Evolutionary conservation across 2,329 filamentous ascomycete genomes (phyloP).

Genomic region (Blumeria graminis): DNA sequence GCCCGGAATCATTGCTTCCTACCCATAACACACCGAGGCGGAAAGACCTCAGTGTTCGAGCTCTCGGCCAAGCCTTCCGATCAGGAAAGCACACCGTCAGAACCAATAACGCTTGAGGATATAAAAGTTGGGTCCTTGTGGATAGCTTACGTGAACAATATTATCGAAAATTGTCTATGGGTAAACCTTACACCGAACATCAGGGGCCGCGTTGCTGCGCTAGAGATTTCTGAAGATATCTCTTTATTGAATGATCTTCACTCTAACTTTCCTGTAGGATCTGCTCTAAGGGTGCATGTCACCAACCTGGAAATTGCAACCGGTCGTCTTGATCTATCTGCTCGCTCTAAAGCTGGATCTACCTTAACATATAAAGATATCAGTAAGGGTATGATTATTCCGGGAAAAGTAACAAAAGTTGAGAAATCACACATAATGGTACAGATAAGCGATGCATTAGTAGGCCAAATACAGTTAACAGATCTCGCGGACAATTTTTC

Average conservation of each 20-base stretch:
- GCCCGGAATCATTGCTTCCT: slow-evolving; percentile 77
- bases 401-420: slow-evolving; percentile 64
- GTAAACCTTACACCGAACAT: slow-evolving; percentile 75
- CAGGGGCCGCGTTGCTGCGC: slow-evolving; percentile 55
- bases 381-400: slow-evolving; percentile 56
- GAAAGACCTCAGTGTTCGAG: slow-evolving; percentile 60
- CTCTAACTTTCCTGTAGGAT: slow-evolving; percentile 72
- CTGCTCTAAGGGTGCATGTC: slow-evolving; percentile 59
- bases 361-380: slow-evolving; percentile 44
- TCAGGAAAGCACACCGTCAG: slow-evolving; percentile 26
- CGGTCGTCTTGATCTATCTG: slow-evolving; percentile 64
- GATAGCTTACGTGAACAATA: slow-evolving; percentile 78
- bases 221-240: slow-evolving; percentile 73
- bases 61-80: slow-evolving; percentile 54
- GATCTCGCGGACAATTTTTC: slow-evolving; percentile 75
- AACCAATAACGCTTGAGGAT: slow-evolving; percentile 45
- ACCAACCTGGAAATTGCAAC: slow-evolving; percentile 47
- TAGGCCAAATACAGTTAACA: slow-evolving; percentile 56
- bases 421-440: slow-evolving; percentile 66
- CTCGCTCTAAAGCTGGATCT: slow-evolving; percentile 30
- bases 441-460: slow-evolving; percentile 58
- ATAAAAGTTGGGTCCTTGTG: slow-evolving; percentile 47
- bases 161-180: slow-evolving; percentile 60
- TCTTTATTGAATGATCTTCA: slow-evolving; percentile 52
- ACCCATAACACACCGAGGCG: slow-evolving; percentile 65